These are phyloP conservation scores for Arabidopsis arenosa DNA, from an alignment of 345 rosid species.

Conservation along the genomic window DNA sequence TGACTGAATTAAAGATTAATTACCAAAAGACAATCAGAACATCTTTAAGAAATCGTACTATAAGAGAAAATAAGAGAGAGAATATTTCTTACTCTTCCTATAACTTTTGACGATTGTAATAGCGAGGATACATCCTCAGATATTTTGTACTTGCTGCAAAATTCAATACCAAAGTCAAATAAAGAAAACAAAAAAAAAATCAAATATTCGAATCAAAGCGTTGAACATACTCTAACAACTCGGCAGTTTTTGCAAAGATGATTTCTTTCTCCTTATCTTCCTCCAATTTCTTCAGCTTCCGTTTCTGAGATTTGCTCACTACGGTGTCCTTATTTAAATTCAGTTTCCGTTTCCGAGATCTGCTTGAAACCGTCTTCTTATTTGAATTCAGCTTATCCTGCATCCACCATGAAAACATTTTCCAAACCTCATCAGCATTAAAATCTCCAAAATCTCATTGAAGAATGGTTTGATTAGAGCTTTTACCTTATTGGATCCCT, in stretches of 20 bases:
- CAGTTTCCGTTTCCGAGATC: slow-evolving; percentile 67
- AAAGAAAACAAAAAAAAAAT: neutral
- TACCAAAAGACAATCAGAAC: slow-evolving; percentile 18
- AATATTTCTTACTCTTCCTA: slow-evolving; percentile 62
- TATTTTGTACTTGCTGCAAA: slow-evolving; percentile 70
- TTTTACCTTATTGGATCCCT: slow-evolving; percentile 49
- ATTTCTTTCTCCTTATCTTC: slow-evolving; percentile 64
- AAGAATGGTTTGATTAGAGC: slow-evolving; percentile 7
- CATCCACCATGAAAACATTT: neutral
- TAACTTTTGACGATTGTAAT: slow-evolving; percentile 66
- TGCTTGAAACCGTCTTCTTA: slow-evolving; percentile 46
- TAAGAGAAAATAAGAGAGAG: neutral
- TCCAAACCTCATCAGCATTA: neutral
- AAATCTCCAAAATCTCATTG: neutral
- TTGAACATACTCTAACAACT: slow-evolving; percentile 63
- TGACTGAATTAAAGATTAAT: slow-evolving; percentile 50
- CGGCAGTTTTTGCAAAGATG: slow-evolving; percentile 55
- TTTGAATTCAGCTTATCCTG: slow-evolving; percentile 36
- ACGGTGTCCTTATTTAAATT: slow-evolving; percentile 39
- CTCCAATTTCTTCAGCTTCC: slow-evolving; percentile 78
- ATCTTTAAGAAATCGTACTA: neutral
- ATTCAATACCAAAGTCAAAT: slow-evolving; percentile 15
- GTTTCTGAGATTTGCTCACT: slow-evolving; percentile 66
- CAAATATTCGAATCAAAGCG: neutral
- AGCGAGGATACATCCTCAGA: slow-evolving; percentile 64